These are phyloP conservation scores for Ophiocytium majus DNA, from an alignment of 352 stramenopile species.

Conservation along the genomic window DNA sequence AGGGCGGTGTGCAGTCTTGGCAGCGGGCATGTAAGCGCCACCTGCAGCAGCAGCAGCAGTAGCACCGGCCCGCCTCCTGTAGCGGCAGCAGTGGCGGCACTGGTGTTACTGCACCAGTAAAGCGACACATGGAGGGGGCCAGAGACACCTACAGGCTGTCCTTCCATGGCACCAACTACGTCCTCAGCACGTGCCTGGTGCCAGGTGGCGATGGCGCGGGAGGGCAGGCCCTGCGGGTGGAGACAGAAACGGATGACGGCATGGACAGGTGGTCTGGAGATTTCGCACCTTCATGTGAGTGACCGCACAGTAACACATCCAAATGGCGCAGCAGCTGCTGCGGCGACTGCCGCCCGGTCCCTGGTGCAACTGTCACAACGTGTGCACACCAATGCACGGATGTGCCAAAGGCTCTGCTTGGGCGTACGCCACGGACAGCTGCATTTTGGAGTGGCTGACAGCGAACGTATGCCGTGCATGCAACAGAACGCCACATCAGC, in stretches of 20 bases:
- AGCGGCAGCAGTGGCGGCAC: background rate
- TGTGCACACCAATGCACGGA: too few relatives aligned
- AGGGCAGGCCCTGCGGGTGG: constrained; percentile 35
- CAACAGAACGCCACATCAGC: too few relatives aligned
- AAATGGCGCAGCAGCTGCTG: too few relatives aligned
- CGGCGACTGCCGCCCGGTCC: too few relatives aligned
- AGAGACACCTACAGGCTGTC: background rate
- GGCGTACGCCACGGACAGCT: too few relatives aligned
- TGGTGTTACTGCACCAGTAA: background rate
- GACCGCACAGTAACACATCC: too few relatives aligned
- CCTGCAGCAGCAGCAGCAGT: background rate
- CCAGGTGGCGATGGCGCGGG: background rate
- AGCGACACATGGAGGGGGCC: background rate
- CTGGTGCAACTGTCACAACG: too few relatives aligned
- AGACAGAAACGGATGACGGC: constrained; percentile 53
- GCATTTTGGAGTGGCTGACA: too few relatives aligned
- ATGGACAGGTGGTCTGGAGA: constrained; percentile 55
- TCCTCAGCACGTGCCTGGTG: constrained; percentile 39
- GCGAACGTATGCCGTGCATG: too few relatives aligned
- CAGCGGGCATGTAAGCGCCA: too few relatives aligned
- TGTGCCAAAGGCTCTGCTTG: too few relatives aligned
- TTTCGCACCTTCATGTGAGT: constrained; percentile 57
- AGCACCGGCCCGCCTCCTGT: background rate
- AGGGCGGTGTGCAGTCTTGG: too few relatives aligned
- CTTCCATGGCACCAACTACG: constrained; percentile 18